These are phyloP conservation scores for Tetrahymena elliotti DNA, from an alignment of 73 alveolate species.

Conservation along the genomic window DNA sequence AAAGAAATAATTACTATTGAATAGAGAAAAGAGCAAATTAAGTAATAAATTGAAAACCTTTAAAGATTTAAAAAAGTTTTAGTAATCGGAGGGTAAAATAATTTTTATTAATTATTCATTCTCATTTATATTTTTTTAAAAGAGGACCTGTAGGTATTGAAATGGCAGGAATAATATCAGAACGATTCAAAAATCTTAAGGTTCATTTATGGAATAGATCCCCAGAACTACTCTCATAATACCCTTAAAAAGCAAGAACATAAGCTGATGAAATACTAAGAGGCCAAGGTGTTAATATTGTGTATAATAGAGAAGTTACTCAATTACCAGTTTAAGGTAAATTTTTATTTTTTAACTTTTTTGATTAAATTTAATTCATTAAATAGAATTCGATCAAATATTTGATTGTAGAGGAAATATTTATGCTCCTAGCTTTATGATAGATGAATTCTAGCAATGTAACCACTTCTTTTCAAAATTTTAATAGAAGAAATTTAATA, in stretches of 20 bases:
- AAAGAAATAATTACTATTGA: not conserved
- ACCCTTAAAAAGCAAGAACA: not conserved
- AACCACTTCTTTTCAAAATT: too few species aligned
- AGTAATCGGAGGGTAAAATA: not conserved
- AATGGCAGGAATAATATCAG: not conserved
- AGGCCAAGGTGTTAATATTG: not conserved
- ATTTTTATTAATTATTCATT: too few species aligned
- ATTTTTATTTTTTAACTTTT: too few species aligned
- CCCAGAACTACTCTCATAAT: not conserved
- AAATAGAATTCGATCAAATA: not conserved
- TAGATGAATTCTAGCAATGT: not conserved
- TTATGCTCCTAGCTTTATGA: not conserved
- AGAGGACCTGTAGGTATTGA: not conserved
- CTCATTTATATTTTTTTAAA: too few species aligned
- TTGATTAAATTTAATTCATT: too few species aligned
- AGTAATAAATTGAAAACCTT: too few species aligned
- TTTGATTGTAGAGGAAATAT: not conserved
- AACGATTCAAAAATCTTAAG: not conserved
- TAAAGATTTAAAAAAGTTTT: not conserved
- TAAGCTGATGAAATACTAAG: not conserved
- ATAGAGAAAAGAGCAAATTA: not conserved
- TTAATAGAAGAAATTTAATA: too few species aligned
- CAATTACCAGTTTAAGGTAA: not conserved
- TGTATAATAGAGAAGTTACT: not conserved
- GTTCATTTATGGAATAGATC: not conserved